Base-by-base conservation (phyloP, 1,139 yeast genomes). In the Entelexis paramagnoliae region DNA sequence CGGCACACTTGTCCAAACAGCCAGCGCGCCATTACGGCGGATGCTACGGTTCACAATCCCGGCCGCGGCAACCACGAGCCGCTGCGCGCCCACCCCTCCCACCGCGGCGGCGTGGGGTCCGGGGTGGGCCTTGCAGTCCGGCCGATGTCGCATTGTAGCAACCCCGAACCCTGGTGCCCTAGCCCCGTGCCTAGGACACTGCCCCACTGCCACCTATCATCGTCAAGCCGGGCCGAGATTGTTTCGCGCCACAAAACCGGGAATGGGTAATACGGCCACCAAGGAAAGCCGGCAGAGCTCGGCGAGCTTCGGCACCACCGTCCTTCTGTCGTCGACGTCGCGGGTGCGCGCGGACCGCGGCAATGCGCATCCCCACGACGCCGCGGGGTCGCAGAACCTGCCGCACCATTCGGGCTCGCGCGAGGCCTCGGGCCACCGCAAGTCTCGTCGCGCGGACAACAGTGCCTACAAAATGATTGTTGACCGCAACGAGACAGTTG, bases 401-500 rank as follows among this genome's bases (percentile, higher is more conserved):
- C 32, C 24, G 20, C 20, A 20, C 29, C 42, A n/a, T 6, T 30
- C 46, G 46, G 16, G 20, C 34, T 20, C 35, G 35, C 46, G 36
- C 11, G 34, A 42, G 34, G 9, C 26, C 28, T 14, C 28, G 30
- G 38, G 46, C 20, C 45, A 19, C 11, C 51, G 43, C 55, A n/a
- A 45, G 44, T 16, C 29, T 9, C 29, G 42, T 19, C 16, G 19
- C 2, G 11, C 49, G 3, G 49, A 46, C 20, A n/a, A 42, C 16
- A 56, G 49, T 24, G 61, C 51, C 24, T 58, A 58, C 46, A 56
- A 56, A 30, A 55, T 65, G 51, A 63, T 62, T 10, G 55, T 62
- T n/a, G 70, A 68, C 51, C 66, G 72, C 33, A 71, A 68, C 48
- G 73, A 69, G 35, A 64, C 68, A 46, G 75, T 76, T 1, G 76